Evolutionary conservation across 2,329 filamentous ascomycete genomes (phyloP).

Genomic region (Alternaria burnsii): DNA sequence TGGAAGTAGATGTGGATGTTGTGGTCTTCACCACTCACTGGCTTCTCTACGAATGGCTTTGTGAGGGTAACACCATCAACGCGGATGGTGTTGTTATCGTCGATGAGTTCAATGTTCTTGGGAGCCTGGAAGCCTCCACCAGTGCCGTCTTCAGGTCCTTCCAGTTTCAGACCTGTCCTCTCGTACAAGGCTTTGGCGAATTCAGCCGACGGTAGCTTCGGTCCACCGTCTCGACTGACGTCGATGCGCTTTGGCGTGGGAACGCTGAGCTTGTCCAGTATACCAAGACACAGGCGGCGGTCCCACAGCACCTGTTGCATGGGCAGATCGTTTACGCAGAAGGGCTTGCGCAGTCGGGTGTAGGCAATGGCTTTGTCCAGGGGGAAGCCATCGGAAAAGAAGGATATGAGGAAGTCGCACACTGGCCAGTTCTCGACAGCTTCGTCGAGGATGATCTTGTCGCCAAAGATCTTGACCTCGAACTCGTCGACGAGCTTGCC

Average conservation of each 20-base stretch:
- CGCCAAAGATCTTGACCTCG: slow-evolving; percentile 96
- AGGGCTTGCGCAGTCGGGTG: slow-evolving; percentile 89
- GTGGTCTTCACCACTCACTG: slow-evolving; percentile 97
- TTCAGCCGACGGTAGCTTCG: slow-evolving; percentile 78
- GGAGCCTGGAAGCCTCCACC: slow-evolving; percentile 66
- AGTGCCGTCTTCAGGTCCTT: slow-evolving; percentile 73
- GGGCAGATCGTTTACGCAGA: slow-evolving; percentile 95
- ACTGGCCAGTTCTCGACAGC: slow-evolving; percentile 96
- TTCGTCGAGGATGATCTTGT: slow-evolving; percentile 98
- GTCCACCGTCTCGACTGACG: slow-evolving; percentile 92
- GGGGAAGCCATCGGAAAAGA: slow-evolving; percentile 97
- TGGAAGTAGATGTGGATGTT: slow-evolving; percentile 99
- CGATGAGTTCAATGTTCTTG: slow-evolving; percentile 81
- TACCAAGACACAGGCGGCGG: slow-evolving; percentile 83
- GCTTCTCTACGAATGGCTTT: slow-evolving; percentile 98
- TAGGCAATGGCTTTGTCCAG: slow-evolving; percentile 97
- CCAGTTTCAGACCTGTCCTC: slow-evolving; percentile 78
- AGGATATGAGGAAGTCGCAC: slow-evolving; percentile 95
- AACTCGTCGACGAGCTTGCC: slow-evolving; percentile 94
- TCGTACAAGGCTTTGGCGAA: slow-evolving; percentile 82
- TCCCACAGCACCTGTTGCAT: slow-evolving; percentile 99
- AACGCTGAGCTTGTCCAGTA: slow-evolving; percentile 88
- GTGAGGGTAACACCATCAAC: slow-evolving; percentile 84
- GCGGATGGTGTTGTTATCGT: slow-evolving; percentile 85
- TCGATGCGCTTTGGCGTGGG: slow-evolving; percentile 89